Conservation (phyloP, 495 filamentous ascomycete species). For the Aspergillus asperescens region DNA sequence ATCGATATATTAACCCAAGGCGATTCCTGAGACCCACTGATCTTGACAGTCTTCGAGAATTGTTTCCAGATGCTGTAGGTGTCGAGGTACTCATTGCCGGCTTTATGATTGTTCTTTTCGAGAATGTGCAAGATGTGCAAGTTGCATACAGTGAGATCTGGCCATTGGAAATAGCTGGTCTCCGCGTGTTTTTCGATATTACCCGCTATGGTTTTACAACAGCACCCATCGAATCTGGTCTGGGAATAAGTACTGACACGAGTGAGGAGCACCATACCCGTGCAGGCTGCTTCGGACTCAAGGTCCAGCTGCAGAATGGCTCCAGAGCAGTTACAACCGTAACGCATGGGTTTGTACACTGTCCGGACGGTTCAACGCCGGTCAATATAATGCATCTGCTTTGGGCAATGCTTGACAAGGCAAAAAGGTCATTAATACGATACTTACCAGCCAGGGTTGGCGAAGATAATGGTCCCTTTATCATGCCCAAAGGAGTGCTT, state of each 20-base stretch:
- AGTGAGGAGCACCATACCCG: not conserved
- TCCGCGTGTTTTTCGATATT: not conserved
- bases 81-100: not conserved
- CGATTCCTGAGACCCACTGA: not conserved
- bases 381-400: not conserved
- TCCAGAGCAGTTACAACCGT: not conserved
- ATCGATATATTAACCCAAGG: not conserved
- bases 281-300: not conserved
- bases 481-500: not conserved
- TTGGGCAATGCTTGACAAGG: not conserved
- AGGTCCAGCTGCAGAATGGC: not conserved
- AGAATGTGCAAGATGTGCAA: not conserved
- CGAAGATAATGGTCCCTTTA: not conserved
- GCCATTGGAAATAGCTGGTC: not conserved
- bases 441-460: not conserved
- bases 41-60: not conserved
- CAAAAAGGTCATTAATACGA: not conserved
- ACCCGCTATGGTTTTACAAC: not conserved
- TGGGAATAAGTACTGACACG: not conserved
- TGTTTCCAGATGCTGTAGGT: not conserved
- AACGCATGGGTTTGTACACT: not conserved
- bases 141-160: not conserved
- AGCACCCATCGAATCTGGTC: not conserved
- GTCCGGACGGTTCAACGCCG: not conserved
- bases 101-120: not conserved